A percentile compares a stretch with the other conserved stretches of the same genome.
Evolutionary conservation across 2,329 filamentous ascomycete species (phyloP).

Genomic region (Penicillium brasilianum): DNA sequence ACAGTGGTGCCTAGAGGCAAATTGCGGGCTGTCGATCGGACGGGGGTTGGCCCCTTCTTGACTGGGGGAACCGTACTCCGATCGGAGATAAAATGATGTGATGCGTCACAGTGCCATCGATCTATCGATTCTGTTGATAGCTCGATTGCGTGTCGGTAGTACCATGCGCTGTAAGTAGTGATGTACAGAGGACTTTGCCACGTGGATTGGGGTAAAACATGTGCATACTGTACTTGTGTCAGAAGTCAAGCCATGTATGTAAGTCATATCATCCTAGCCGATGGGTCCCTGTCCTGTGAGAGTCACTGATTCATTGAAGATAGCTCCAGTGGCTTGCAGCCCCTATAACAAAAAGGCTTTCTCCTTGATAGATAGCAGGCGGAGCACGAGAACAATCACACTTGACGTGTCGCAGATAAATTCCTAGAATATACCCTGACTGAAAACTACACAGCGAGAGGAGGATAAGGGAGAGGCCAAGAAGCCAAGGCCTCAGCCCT

Average conservation of each 20-base stretch:
- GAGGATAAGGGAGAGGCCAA: not conserved
- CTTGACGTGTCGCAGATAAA: not conserved
- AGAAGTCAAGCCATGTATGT: conserved; percentile 1
- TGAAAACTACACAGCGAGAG: not conserved
- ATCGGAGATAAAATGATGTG: conserved; percentile 8
- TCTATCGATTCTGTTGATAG: conserved; percentile 11
- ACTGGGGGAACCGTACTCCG: conserved; percentile 4
- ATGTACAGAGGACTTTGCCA: conserved; percentile 1
- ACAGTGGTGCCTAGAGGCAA: not conserved
- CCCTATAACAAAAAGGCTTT: not conserved
- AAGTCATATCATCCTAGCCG: conserved; percentile 2
- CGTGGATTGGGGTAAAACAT: conserved; percentile 14
- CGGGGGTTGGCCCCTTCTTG: not conserved
- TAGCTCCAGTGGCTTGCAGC: not conserved
- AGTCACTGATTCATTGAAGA: not conserved
- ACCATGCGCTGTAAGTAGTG: not conserved
- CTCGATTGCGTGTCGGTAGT: not conserved
- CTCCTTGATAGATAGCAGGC: not conserved
- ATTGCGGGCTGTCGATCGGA: conserved; percentile 1
- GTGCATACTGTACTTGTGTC: conserved; percentile 2
- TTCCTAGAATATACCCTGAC: not conserved
- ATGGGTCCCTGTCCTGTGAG: not conserved
- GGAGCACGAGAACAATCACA: no score
- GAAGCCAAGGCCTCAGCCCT: conserved; percentile 7
- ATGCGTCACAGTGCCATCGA: conserved; percentile 9